Evolutionary conservation across 495 filamentous ascomycete genomes (phyloP).

Genomic region (Emericellopsis terricola): DNA sequence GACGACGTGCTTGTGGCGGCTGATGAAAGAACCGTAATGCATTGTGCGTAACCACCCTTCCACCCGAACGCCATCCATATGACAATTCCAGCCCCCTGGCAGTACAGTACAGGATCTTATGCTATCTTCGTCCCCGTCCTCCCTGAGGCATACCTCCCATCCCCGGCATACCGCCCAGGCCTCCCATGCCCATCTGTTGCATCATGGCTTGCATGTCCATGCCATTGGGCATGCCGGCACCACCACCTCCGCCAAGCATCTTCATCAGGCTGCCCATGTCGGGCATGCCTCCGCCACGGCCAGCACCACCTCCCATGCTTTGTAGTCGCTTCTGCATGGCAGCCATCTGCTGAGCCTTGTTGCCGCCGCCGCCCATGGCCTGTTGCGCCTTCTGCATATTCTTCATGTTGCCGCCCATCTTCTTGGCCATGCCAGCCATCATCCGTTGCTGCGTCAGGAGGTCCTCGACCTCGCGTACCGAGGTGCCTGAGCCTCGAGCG

Average conservation of each 20-base stretch:
- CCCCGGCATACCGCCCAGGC: constrained; percentile 20
- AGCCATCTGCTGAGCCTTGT: constrained; percentile 84
- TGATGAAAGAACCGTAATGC: too few relatives aligned
- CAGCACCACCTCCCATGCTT: constrained; percentile 65
- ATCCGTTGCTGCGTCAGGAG: constrained; percentile 93
- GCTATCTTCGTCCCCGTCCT: constrained; percentile 1
- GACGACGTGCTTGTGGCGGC: too few relatives aligned
- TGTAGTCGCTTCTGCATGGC: constrained; percentile 94
- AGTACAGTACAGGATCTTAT: too few relatives aligned
- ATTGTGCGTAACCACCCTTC: too few relatives aligned
- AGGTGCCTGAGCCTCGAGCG: constrained; percentile 74
- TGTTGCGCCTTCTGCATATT: constrained; percentile 90
- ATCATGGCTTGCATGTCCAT: constrained; percentile 77
- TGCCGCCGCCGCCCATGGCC: constrained; percentile 66
- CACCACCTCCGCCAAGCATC: constrained; percentile 47
- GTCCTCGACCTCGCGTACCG: constrained; percentile 89
- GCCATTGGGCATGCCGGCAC: constrained; percentile 36
- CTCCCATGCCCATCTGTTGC: constrained; percentile 64
- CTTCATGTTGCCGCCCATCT: constrained; percentile 90
- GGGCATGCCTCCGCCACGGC: constrained; percentile 42
- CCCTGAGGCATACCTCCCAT: constrained; percentile 7
- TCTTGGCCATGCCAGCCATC: constrained; percentile 99
- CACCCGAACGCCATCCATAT: too few relatives aligned
- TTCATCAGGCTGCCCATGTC: constrained; percentile 77
- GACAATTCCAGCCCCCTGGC: too few relatives aligned